These are phyloP conservation scores for Starmerella powellii DNA, from an alignment of 805 yeast genomes.

Conservation along the genomic window DNA sequence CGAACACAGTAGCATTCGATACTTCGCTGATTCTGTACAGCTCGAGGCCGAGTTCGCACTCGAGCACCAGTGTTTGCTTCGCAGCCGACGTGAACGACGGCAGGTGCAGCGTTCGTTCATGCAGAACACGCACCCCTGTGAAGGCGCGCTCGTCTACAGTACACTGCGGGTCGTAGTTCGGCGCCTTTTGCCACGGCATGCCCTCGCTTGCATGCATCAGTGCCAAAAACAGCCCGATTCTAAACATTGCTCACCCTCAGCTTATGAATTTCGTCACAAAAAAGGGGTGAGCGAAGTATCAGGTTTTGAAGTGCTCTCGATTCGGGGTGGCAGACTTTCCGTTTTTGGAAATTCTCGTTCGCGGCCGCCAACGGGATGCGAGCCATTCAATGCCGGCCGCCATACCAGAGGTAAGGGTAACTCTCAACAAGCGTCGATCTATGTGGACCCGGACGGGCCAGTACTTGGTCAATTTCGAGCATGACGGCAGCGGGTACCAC, in stretches of 20 bases:
- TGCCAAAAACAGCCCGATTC: too few species aligned
- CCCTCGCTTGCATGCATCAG: not conserved
- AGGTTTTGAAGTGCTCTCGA: too few species aligned
- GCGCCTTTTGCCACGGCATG: not conserved
- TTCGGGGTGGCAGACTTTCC: too few species aligned
- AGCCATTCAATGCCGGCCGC: too few species aligned
- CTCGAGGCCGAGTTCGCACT: conserved; percentile 8
- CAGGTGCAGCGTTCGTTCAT: conserved; percentile 2
- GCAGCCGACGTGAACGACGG: not conserved
- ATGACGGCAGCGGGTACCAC: conserved; percentile 1
- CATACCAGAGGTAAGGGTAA: too few species aligned
- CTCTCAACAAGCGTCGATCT: too few species aligned
- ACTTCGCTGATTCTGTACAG: conserved; percentile 1
- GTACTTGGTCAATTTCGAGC: conserved; percentile 2
- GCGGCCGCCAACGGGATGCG: too few species aligned
- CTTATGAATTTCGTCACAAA: too few species aligned
- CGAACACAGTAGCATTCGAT: conserved; percentile 4
- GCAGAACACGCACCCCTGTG: conserved; percentile 10
- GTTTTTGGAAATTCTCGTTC: too few species aligned
- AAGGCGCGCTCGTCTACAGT: conserved; percentile 8
- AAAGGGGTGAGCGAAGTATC: too few species aligned
- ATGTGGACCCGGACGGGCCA: conserved; percentile 10
- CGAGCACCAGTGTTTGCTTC: conserved; percentile 1
- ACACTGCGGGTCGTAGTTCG: conserved; percentile 5
- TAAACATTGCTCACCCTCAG: too few species aligned